phyloP scores from a whole-genome alignment of 345 rosid genomes.

The Camelina sativa region DNA sequence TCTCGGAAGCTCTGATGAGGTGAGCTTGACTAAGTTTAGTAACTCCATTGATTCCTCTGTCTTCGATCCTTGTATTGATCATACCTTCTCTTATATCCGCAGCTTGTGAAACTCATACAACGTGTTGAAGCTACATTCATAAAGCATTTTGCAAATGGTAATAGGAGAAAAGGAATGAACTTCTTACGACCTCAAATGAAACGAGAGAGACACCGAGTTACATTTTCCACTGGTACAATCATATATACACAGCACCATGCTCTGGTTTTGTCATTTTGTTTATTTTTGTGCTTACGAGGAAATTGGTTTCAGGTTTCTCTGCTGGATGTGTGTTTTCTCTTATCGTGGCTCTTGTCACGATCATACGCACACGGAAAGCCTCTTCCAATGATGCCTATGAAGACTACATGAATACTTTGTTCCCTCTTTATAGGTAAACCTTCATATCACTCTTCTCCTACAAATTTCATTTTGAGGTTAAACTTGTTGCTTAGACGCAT shows the following conservation, averaged over 20 bases:
- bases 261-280: background rate
- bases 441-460: background rate
- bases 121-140: conserved; percentile 67
- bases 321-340: conserved; percentile 62
- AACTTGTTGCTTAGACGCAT: background rate
- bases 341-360: conserved; percentile 48
- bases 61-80: background rate
- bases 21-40: background rate
- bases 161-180: conserved; percentile 63
- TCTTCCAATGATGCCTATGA: conserved; percentile 27
- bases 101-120: conserved; percentile 58
- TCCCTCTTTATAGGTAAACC: conserved; percentile 65
- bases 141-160: conserved; percentile 68
- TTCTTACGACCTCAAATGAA: conserved; percentile 55
- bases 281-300: background rate
- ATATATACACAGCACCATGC: too few species aligned
- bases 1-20: conserved; percentile 48
- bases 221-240: conserved; percentile 55
- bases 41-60: background rate
- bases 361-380: conserved; percentile 47
- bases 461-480: background rate
- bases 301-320: conserved; percentile 52
- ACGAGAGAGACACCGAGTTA: conserved; percentile 59
- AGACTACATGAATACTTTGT: conserved; percentile 57
- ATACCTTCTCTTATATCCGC: conserved; percentile 4